phyloP scores from a whole-genome alignment of 2,329 filamentous ascomycete species.

The Ascocoryne sarcoides region DNA sequence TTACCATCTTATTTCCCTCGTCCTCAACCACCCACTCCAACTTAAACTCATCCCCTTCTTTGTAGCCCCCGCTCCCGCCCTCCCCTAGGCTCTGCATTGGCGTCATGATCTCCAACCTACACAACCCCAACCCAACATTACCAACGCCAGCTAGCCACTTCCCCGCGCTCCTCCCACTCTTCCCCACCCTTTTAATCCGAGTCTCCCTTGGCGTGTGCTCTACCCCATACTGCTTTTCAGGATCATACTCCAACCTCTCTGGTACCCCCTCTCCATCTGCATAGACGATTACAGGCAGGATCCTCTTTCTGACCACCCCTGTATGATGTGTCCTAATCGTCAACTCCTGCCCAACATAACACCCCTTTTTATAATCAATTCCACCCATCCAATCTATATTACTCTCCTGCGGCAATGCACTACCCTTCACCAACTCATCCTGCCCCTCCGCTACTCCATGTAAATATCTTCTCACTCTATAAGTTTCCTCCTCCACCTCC shows the following conservation, averaged over 20 bases:
- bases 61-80: conserved; percentile 46
- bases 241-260: conserved; percentile 39
- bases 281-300: conserved; percentile 74
- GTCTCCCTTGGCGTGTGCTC: conserved; percentile 31
- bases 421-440: conserved; percentile 61
- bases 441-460: conserved; percentile 80
- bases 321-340: conserved; percentile 93
- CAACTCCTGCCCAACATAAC: conserved; percentile 93
- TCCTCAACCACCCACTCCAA: conserved; percentile 37
- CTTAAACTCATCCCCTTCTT: conserved; percentile 38
- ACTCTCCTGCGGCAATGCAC: conserved; percentile 74
- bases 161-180: conserved; percentile 63
- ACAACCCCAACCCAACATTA: conserved; percentile 80
- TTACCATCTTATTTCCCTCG: conserved; percentile 34
- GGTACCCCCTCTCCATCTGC: conserved; percentile 34
- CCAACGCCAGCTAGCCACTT: conserved; percentile 74
- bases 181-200: conserved; percentile 42
- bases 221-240: conserved; percentile 24
- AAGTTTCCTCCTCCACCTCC: conserved; percentile 46
- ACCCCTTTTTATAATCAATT: conserved; percentile 91
- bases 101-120: conserved; percentile 85
- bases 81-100: conserved; percentile 54
- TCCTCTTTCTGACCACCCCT: conserved; percentile 83
- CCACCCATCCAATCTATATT: conserved; percentile 82
- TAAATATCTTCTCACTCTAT: conserved; percentile 69